Evolutionary conservation across 2,329 filamentous ascomycete species (phyloP), one percentile per base, ranked within the genome.

Genomic region (Blastomyces gilchristii): DNA sequence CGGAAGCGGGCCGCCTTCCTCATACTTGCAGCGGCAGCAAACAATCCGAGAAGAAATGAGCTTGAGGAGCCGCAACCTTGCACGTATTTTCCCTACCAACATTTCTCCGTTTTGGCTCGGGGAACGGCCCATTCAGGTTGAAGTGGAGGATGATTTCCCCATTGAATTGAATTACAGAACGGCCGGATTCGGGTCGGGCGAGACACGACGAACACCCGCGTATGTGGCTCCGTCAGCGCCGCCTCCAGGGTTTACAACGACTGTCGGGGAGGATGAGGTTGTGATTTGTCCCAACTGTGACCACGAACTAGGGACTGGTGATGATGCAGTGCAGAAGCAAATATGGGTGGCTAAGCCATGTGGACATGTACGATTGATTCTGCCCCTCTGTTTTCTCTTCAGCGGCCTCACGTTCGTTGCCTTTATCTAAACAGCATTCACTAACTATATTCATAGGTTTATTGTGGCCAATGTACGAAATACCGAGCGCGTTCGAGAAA

Each of bases 331-430:
- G 43, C 91, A 96, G 75, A 87, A 90, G 71, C 89, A 96, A 70
- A 93, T 97, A 66, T 97, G 92, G 91, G 88, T 94, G 0, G 82
- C 94, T 45, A 96, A 92, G 75, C 83, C 83, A 60, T 99, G 94
- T 73, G 94, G 94, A 67, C 94, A 99, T 78, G 94, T 97, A 82
- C 75, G 84, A 50, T 14, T 50, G 2, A 43, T 16, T 50, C 49
- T 14, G 34, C 28, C 22, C 49, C 22, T 28, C 4, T 22, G n/a
- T 12, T 12, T 25, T 50, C 80, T 53, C 50, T 47, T 34, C 64
- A 31, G 34, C 14, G 50, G 18, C 31, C 41, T 49, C 53, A 18
- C n/a, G n/a, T 22, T 22, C 49, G 63, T 68, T 43, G 22, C n/a
- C 3, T 53, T 39, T 22, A 57, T 53, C 37, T 2, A 18, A 12